phyloP scores from a whole-genome alignment of 345 rosid species.

The Syzygium oleosum region DNA sequence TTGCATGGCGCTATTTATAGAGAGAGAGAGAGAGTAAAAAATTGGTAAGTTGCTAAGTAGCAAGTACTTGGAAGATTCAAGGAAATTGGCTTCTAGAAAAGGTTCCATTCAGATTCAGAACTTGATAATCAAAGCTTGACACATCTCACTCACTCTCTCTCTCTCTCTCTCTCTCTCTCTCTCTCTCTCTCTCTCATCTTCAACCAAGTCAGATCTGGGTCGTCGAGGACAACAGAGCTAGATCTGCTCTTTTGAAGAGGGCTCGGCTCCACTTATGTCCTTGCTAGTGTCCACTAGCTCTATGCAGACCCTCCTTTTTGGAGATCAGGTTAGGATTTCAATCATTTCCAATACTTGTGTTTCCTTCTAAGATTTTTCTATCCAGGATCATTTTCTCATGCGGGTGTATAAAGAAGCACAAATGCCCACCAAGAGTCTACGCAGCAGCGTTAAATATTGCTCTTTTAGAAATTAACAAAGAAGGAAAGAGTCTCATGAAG shows the following conservation, averaged over 20 bases:
- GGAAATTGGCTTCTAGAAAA: background rate
- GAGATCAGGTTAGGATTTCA: background rate
- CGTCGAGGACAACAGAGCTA: background rate
- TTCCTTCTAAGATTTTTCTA: background rate
- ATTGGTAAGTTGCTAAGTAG: background rate
- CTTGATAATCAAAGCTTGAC: background rate
- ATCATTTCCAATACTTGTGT: background rate
- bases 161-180: too few relatives aligned
- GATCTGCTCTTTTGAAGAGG: background rate
- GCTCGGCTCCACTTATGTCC: too few relatives aligned
- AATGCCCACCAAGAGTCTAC: background rate
- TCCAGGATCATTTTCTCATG: background rate
- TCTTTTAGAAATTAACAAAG: background rate
- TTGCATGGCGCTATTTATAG: background rate
- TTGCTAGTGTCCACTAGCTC: too few relatives aligned
- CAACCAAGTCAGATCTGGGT: background rate
- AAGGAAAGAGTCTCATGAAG: background rate
- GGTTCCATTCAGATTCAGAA: background rate
- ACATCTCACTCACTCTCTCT: background rate
- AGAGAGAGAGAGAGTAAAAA: background rate
- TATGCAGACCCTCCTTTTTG: too few relatives aligned
- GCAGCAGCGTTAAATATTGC: background rate
- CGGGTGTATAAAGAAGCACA: background rate
- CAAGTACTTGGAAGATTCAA: background rate
- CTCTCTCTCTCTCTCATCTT: background rate